Evolutionary conservation across 2,329 filamentous ascomycete species (phyloP), one percentile per base, ranked within the genome.

Genomic region (Fusarium domesticum): DNA sequence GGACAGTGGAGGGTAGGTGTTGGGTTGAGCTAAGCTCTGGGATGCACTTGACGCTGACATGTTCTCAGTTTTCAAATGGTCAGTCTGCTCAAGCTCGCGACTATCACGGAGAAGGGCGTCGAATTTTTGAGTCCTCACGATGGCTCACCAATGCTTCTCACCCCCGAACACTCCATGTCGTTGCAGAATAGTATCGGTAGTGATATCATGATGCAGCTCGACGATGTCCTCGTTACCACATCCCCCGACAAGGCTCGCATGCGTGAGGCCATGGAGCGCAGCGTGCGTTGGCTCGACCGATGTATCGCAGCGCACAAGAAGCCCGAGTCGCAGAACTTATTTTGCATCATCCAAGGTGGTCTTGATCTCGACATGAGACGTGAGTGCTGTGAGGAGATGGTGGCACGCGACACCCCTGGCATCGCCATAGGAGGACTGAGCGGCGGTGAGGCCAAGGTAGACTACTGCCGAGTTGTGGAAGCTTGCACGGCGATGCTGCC

Each of bases 161-260:
- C 93, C 0, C 93, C 93, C 0, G 95, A 98, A 67, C 92, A 97
- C 71, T 97, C 93, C 1, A 96, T 98, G 59, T 85, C 84, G 10
- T 77, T 98, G 4, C 93, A 98, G 66, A 97, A 98, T 69, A 92
- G 86, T 42, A 98, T 98, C 61, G 93, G 93, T 53, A 95, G 89
- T 52, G 93, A 98, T 69, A 97, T 98, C 58, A 96, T 97, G 56
- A 98, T 98, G 95, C 95, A 98, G 70, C 83, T 98, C 4, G 93
- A 98, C 73, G 95, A 98, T 67, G 95, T 98, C 12, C 86, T 98
- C 39, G 92, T 90, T 20, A 97, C 93, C 0, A 98, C 93, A 0
- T 96, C 90, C 0, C 92, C 92, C 0, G 93, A 98, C 67, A 75
- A 81, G 43, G 84, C 75, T 16, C 85, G 95, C 41, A 97, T 98